These are phyloP conservation scores for Curvularia hawaiiensis DNA, from an alignment of 2,329 filamentous ascomycete species.

Conservation along the genomic window DNA sequence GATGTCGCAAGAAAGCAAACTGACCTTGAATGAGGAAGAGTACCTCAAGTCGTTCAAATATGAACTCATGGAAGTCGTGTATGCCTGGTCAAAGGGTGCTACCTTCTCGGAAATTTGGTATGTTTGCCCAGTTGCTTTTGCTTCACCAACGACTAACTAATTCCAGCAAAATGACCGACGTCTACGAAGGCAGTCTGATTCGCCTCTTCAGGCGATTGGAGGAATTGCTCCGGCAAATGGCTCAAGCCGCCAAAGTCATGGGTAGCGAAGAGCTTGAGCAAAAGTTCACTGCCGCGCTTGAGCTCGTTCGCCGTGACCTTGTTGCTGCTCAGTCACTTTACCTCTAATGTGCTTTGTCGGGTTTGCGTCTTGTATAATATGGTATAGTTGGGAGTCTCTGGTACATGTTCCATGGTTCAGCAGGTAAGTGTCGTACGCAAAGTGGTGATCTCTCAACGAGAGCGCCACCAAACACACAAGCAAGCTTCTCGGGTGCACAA, in stretches of 20 bases:
- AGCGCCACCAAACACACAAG: conserved; percentile 21
- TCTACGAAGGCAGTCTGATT: conserved; percentile 95
- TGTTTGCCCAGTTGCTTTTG: conserved; percentile 47
- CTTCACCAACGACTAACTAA: conserved; percentile 7
- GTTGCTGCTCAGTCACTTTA: conserved; percentile 95
- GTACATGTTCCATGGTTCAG: conserved; percentile 14
- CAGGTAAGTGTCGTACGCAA: conserved; percentile 25
- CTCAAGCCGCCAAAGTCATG: conserved; percentile 96
- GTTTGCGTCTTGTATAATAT: conserved; percentile 22
- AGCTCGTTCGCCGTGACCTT: conserved; percentile 89
- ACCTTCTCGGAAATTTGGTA: conserved; percentile 95
- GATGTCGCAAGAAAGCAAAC: conserved; percentile 91
- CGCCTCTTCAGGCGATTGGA: conserved; percentile 94
- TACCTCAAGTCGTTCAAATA: conserved; percentile 89
- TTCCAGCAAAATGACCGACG: conserved; percentile 96
- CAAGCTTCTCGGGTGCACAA: conserved; percentile 22
- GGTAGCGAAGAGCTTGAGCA: conserved; percentile 90
- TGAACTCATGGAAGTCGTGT: conserved; percentile 96
- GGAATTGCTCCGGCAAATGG: conserved; percentile 93
- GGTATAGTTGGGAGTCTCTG: conserved; percentile 13
- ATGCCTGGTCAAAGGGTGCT: conserved; percentile 86
- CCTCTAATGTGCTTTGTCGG: conserved; percentile 51
- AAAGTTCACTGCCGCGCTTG: conserved; percentile 87
- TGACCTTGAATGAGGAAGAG: conserved; percentile 92
- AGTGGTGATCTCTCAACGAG: conserved; percentile 18